Base-by-base conservation (phyloP, 2,329 filamentous ascomycete genomes). In the Ascocoryne sarcoides region DNA sequence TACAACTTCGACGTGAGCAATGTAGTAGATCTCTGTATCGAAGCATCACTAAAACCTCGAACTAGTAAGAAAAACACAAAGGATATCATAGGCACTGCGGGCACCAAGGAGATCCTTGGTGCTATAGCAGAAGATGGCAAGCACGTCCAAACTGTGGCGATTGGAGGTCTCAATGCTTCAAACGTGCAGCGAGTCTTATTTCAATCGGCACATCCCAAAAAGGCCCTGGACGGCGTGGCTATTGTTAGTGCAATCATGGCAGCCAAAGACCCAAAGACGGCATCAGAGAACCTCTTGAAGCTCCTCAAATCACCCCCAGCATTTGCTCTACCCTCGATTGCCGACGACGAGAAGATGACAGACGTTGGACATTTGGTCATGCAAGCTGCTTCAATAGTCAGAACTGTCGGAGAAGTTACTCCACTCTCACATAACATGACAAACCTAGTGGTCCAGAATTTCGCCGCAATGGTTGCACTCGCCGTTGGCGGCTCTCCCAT, bases 361-460 rank as follows among this genome's bases (percentile, higher is more conserved):
- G 38, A 54, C 20, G 48, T 55, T 8, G 37, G 50, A 55, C 30
- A 30, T 2, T 37, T 57, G 14, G 36, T 58, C 10, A n/a, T 42
- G 3, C 38, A 48, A 40, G 38, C 54, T 8, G 49, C 50, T 16
- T 37, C 52, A 3, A 63, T 84, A 14, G 68, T 93, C 32, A 67
- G 66, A 44, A 68, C 70, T 4, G 73, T 95, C 35, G 75, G 75
- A 4, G 60, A 67, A 2, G 69, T 64, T 32, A 80, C 75, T 42
- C 88, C 89, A 0, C 70, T 96, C 16, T 84, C 83, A 37, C 90
- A 96, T 65, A 95, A 95, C 64, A 96, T 96, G 86, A 96, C 92
- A 39, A 96, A 96, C 60, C 71, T 89, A 38, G 90, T 96, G 0
- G 90, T 95, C 16, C 88, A 95, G 57, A 95, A 95, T 64, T 84